Base-by-base conservation (phyloP, 2,329 filamentous ascomycete species). In the Aspergillus fijiensis region DNA sequence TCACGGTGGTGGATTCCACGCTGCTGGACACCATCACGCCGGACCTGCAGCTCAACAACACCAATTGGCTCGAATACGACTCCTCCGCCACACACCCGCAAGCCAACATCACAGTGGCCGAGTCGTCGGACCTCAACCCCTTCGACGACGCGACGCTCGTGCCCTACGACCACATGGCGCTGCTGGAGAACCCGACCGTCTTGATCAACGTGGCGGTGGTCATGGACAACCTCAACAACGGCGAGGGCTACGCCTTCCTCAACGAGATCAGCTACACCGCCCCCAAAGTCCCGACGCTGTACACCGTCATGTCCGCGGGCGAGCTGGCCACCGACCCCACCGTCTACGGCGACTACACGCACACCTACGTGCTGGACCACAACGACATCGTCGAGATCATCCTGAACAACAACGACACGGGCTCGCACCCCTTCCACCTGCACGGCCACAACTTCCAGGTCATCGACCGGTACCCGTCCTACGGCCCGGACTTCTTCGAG, bases 131-230 rank as follows among this genome's bases (percentile, higher is more conserved):
- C 3, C 87, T 92, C 49, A 77, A 87, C 19, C 83, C 87, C 0
- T 89, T 88, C 61, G 91, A 96, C 69, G 92, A 96, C 70, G 86
- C 89, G 63, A 81, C 76, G 0, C 82, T 96, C 0, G 81, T 88
- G 0, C 89, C 92, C 0, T 81, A 84, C 57, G 91, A 96, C 69
- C 83, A 85, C 50, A 78, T 85, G 73, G 77, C 81, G 9, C 78
- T 89, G 2, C 82, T 88, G 5, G 80, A 82, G 1, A 78, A 86
- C 7, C 87, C 90, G 0, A 85, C 89, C 42, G 12, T 62, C 12
- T 59, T 55, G 0, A 90, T 91, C 0, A 87, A 87, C 0, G 81
- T 96, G 0, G 94, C 91, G 79, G 89, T 88, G 0, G 89, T 82
- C 0, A 80, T 95, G 3, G 85, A 84, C 0, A 76, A 85, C 57